These are phyloP conservation scores for Penicillium sp. DNA, from an alignment of 2,329 filamentous ascomycete species.

Conservation along the genomic window DNA sequence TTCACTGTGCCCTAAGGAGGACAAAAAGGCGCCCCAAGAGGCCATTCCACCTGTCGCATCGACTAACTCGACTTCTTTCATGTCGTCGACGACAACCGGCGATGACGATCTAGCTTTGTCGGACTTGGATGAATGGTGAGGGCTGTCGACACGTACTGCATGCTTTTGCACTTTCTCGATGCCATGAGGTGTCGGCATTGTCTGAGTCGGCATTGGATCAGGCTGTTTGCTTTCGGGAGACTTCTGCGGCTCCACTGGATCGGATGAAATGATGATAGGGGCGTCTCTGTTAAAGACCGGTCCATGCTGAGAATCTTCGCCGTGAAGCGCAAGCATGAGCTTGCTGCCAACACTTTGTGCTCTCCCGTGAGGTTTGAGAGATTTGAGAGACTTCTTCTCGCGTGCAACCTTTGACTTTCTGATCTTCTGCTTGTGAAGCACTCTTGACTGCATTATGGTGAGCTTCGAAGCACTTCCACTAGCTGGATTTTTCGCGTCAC, in stretches of 20 bases:
- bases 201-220: neutral
- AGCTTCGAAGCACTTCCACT: neutral
- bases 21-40: neutral
- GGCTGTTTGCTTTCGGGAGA: neutral
- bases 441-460: slow-evolving; percentile 6
- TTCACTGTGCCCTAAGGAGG: neutral
- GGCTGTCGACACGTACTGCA: neutral
- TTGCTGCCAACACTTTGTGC: slow-evolving; percentile 7
- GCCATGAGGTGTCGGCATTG: neutral
- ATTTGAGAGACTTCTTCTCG: neutral
- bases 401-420: neutral
- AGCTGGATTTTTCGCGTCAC: neutral
- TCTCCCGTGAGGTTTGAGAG: neutral
- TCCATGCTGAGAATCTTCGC: neutral
- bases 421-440: neutral
- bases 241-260: slow-evolving; percentile 1
- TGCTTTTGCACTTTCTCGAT: neutral
- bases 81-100: neutral
- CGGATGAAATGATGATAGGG: slow-evolving; percentile 1
- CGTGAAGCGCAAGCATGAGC: slow-evolving; percentile 7
- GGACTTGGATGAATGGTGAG: neutral
- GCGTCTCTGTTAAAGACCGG: neutral
- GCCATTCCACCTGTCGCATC: neutral
- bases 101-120: neutral
- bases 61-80: neutral